A percentile compares a stretch with the other conserved stretches of the same genome.
phyloP scores from a whole-genome alignment of 2,329 filamentous ascomycete genomes.

The Cordyceps militaris region DNA sequence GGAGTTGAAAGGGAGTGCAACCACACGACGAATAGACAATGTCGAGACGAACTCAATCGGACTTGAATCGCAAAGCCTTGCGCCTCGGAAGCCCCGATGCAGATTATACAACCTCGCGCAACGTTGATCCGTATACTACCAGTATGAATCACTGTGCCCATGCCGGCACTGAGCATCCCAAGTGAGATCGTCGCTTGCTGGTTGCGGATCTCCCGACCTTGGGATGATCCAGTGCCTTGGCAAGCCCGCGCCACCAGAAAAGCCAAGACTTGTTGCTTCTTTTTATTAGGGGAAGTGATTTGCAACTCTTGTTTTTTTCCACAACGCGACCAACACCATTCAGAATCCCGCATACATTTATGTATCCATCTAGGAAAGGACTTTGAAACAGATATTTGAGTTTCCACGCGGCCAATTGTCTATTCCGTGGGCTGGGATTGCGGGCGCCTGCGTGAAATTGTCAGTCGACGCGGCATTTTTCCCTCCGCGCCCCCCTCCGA shows the following conservation, averaged over 20 bases:
- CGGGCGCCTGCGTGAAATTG: too few species aligned
- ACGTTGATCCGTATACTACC: not conserved
- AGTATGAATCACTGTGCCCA: not conserved
- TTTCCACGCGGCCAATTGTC: too few species aligned
- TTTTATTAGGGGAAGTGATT: conserved; percentile 8
- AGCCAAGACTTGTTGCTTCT: conserved; percentile 10
- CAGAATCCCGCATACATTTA: not conserved
- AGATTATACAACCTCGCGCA: not conserved
- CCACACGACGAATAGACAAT: not conserved
- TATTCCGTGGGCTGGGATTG: too few species aligned
- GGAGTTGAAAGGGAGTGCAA: not conserved
- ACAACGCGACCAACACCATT: not conserved
- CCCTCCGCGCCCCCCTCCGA: too few species aligned
- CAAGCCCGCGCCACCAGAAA: conserved; percentile 4
- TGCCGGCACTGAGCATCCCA: not conserved
- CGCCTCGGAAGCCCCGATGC: not conserved
- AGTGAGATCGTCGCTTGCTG: conserved; percentile 6
- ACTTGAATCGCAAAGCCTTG: not conserved
- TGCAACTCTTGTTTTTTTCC: not conserved
- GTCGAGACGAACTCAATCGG: not conserved
- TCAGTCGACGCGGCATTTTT: too few species aligned
- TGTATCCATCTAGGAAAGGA: too few species aligned
- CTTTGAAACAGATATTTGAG: too few species aligned
- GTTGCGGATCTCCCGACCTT: conserved; percentile 11
- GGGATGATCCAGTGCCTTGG: conserved; percentile 10